phyloP scores from a whole-genome alignment of 192 early-diverging fungal species.

The Coemansia aciculifera region DNA sequence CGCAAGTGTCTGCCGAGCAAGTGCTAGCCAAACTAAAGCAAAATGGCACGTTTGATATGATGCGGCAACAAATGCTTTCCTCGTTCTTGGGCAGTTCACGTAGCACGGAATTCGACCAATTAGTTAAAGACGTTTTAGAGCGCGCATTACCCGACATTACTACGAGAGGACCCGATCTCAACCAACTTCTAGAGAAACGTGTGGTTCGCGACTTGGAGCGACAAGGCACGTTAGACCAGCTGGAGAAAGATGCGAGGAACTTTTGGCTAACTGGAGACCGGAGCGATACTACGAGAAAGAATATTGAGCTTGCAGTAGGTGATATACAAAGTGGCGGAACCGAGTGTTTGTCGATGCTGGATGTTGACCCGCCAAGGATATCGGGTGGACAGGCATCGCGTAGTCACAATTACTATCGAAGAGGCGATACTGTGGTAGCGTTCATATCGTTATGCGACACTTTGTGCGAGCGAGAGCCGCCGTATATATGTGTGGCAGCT shows the following conservation, averaged over 20 bases:
- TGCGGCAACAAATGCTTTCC: slow-evolving; percentile 29
- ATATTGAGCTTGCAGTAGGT: slow-evolving; percentile 11
- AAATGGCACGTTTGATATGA: slow-evolving; percentile 32
- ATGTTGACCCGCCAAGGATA: slow-evolving; percentile 38
- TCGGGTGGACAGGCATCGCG: slow-evolving; percentile 6
- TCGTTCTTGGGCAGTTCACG: slow-evolving; percentile 25
- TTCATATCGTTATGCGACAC: slow-evolving; percentile 26
- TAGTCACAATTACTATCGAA: slow-evolving; percentile 41
- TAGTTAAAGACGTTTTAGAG: slow-evolving; percentile 13
- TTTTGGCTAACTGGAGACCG: slow-evolving; percentile 23
- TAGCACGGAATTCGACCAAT: slow-evolving; percentile 23
- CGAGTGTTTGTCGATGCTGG: slow-evolving; percentile 8
- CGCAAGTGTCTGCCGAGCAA: slow-evolving; percentile 31
- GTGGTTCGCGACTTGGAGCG: slow-evolving; percentile 21
- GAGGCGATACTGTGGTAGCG: slow-evolving; percentile 42
- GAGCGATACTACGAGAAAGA: background rate
- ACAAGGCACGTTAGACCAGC: slow-evolving; percentile 21
- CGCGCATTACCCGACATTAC: slow-evolving; percentile 11
- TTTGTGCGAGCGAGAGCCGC: slow-evolving; percentile 5
- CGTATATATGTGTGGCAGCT: slow-evolving; percentile 30
- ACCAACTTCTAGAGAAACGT: slow-evolving; percentile 13
- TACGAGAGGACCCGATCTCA: background rate
- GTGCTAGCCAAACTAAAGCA: slow-evolving; percentile 24
- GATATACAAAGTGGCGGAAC: background rate
- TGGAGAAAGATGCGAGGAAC: slow-evolving; percentile 42